A percentile compares a stretch with the other conserved stretches of the same genome.
Evolutionary conservation across 768 basidiomycete species (phyloP).

Genomic region (Suillus occidentalis): DNA sequence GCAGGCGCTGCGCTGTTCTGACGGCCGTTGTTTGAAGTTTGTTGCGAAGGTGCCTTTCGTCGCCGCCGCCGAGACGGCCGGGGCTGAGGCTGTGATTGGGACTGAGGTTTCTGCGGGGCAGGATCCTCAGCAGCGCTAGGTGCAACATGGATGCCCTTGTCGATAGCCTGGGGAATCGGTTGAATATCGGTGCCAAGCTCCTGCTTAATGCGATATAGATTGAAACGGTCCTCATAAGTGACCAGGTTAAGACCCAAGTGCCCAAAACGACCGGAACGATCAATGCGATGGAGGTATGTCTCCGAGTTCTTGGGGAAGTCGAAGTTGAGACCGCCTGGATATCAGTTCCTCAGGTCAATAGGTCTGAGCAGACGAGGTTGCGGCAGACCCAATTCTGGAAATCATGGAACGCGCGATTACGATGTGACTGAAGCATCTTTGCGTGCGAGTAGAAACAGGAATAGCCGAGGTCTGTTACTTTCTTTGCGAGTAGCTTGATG

Average conservation of each 20-base stretch:
- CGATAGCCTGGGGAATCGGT: constrained; percentile 90
- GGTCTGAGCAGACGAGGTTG: constrained; percentile 97
- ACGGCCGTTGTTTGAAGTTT: constrained; percentile 27
- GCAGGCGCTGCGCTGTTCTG: constrained; percentile 23
- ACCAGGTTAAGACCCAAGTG: constrained; percentile 96
- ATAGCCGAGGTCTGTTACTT: constrained; percentile 98
- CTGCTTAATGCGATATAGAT: constrained; percentile 96
- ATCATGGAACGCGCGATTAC: constrained; percentile 99
- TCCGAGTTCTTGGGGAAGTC: constrained; percentile 99
- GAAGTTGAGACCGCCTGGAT: constrained; percentile 99
- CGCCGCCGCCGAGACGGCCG: constrained; percentile 30
- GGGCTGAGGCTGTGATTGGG: constrained; percentile 37
- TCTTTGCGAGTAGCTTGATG: constrained; percentile 98
- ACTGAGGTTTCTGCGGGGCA: constrained; percentile 42
- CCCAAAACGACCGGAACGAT: constrained; percentile 95
- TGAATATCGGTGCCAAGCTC: constrained; percentile 98
- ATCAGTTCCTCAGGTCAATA: constrained; percentile 98
- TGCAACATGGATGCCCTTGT: constrained; percentile 90
- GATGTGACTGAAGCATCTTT: constrained; percentile 98
- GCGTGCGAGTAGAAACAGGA: constrained; percentile 99
- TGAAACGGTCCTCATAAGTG: constrained; percentile 97
- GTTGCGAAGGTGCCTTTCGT: constrained; percentile 29
- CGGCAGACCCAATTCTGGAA: constrained; percentile 98
- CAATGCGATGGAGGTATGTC: constrained; percentile 97
- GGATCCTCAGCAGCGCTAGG: constrained; percentile 52